These are phyloP conservation scores for Fusarium bulbicola DNA, from an alignment of 2,329 filamentous ascomycete genomes.

Conservation along the genomic window DNA sequence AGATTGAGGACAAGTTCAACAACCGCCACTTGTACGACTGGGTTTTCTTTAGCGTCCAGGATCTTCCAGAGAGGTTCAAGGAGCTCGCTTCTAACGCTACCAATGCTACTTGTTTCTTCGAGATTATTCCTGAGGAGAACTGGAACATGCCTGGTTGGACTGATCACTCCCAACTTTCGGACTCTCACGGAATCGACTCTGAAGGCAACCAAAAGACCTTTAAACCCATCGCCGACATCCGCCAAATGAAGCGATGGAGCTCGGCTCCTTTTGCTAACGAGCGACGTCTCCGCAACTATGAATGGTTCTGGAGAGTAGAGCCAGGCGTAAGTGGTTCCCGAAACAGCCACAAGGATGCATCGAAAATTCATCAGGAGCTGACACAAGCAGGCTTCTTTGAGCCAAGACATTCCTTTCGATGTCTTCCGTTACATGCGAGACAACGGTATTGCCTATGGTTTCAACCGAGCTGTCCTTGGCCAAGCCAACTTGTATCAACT, in stretches of 20 bases:
- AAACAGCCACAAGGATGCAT: not conserved
- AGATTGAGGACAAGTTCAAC: constrained; percentile 72
- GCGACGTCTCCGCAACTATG: constrained; percentile 69
- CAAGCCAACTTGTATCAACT: constrained; percentile 54
- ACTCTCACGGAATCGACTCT: not conserved
- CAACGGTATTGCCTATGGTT: constrained; percentile 81
- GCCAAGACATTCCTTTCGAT: constrained; percentile 78
- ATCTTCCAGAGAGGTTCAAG: constrained; percentile 82
- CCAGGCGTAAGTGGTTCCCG: constrained; percentile 59
- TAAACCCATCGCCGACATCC: constrained; percentile 49
- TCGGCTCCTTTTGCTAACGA: constrained; percentile 84
- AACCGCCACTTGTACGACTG: constrained; percentile 85
- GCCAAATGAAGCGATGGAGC: constrained; percentile 86
- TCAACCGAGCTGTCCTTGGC: constrained; percentile 61
- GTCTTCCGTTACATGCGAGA: constrained; percentile 88
- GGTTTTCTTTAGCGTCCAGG: constrained; percentile 86
- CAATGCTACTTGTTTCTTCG: constrained; percentile 75
- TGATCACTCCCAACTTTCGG: constrained; percentile 4
- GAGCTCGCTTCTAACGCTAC: constrained; percentile 72
- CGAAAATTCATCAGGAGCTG: constrained; percentile 2
- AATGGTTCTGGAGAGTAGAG: constrained; percentile 70
- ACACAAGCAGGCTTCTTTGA: constrained; percentile 58
- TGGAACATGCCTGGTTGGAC: constrained; percentile 70
- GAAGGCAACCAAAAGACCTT: not conserved
- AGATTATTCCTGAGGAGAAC: constrained; percentile 77